phyloP scores from a whole-genome alignment of 2,329 filamentous ascomycete species.

The Monosporascus sp. region DNA sequence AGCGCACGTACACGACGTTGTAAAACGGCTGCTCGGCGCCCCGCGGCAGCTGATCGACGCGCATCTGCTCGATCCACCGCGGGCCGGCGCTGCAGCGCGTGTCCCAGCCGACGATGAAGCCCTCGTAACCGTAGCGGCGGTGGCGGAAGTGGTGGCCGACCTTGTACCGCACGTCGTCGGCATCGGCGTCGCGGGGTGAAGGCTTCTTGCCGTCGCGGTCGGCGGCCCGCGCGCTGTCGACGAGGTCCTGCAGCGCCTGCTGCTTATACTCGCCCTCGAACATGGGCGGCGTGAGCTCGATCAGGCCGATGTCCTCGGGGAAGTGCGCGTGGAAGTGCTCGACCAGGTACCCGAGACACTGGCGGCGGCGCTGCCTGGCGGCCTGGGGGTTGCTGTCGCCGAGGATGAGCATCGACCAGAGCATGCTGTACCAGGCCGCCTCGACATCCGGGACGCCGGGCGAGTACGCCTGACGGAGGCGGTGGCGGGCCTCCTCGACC shows the following conservation, averaged over 20 bases:
- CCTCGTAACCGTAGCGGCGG: constrained; percentile 55
- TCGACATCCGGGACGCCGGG: constrained; percentile 1
- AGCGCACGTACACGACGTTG: constrained; percentile 46
- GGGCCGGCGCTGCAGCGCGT: constrained; percentile 34
- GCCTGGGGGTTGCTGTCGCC: constrained; percentile 1
- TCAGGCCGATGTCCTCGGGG: constrained; percentile 9
- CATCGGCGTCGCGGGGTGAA: not conserved
- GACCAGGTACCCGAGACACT: constrained; percentile 4
- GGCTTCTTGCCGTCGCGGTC: not conserved
- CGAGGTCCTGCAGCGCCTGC: not conserved
- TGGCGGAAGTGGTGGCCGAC: constrained; percentile 60
- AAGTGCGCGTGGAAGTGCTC: constrained; percentile 6
- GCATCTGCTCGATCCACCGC: constrained; percentile 59
- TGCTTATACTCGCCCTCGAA: not conserved
- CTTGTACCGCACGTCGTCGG: constrained; percentile 29
- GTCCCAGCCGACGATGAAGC: constrained; percentile 61
- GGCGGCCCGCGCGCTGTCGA: not conserved
- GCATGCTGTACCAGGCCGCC: constrained; percentile 8
- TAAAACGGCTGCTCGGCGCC: constrained; percentile 63
- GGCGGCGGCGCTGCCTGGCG: constrained; percentile 1
- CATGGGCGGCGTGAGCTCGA: not conserved
- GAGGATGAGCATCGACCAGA: constrained; percentile 11
- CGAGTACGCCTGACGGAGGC: not conserved
- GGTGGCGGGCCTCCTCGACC: constrained; percentile 37
- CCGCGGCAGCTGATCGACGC: constrained; percentile 50